phyloP scores from a whole-genome alignment of 2,329 filamentous ascomycete genomes.

The Hypoxylon sp. region DNA sequence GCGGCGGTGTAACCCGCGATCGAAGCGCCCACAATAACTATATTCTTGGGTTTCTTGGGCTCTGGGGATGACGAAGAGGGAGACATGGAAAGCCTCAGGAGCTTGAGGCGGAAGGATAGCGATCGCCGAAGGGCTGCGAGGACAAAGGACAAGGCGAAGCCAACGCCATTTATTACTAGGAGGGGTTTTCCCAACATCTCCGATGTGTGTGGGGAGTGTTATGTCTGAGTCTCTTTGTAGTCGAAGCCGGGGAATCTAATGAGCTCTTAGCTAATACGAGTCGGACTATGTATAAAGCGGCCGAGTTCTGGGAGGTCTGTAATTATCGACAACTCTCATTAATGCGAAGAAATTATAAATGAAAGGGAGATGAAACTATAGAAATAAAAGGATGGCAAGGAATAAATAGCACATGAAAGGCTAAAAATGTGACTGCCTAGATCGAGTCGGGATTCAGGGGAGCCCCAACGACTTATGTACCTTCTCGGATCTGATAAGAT shows the following conservation, averaged over 20 bases:
- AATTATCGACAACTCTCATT: not conserved
- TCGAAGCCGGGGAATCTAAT: conserved; percentile 23
- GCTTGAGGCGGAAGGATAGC: conserved; percentile 37
- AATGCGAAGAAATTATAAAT: not conserved
- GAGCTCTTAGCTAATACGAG: conserved; percentile 10
- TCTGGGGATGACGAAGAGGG: conserved; percentile 12
- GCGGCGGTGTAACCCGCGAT: conserved; percentile 69
- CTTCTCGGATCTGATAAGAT: conserved; percentile 52
- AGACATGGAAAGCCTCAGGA: conserved; percentile 36
- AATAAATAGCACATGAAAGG: conserved; percentile 2
- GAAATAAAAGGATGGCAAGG: not conserved
- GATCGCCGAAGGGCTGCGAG: conserved; percentile 37
- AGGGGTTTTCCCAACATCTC: conserved; percentile 45
- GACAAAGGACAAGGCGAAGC: conserved; percentile 33
- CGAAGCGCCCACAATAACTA: conserved; percentile 71
- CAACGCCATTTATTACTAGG: conserved; percentile 39
- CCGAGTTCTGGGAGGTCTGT: not conserved
- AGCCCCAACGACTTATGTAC: not conserved
- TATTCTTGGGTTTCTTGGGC: conserved; percentile 56
- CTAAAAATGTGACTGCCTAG: conserved; percentile 7
- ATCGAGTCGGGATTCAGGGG: conserved; percentile 2
- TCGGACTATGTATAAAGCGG: conserved; percentile 4
- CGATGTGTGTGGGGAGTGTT: not conserved
- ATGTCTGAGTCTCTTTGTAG: not conserved
- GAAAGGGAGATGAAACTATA: not conserved